Percentiles rank a stretch among this genome's conserved stretches.
Conservation (phyloP, 2,329 filamentous ascomycete species). For the Dothidotthia symphoricarpi region DNA sequence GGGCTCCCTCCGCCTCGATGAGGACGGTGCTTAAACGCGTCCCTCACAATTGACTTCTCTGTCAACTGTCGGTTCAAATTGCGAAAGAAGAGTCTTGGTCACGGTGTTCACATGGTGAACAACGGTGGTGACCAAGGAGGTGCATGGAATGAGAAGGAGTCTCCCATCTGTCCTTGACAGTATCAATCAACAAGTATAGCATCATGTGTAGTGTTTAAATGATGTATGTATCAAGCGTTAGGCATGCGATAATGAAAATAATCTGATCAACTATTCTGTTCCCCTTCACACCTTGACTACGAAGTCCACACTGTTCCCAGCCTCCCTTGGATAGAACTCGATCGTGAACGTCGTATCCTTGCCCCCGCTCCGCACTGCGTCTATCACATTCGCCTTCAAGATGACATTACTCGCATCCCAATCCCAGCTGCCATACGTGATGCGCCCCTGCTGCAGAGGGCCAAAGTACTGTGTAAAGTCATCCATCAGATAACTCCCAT, state of each 20-base stretch:
- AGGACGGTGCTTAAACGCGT: conserved; percentile 41
- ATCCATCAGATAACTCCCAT: conserved; percentile 55
- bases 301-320: conserved; percentile 52
- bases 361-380: conserved; percentile 48
- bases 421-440: conserved; percentile 53
- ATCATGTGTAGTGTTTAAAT: too few relatives aligned
- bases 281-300: conserved; percentile 44
- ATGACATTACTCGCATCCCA: conserved; percentile 51
- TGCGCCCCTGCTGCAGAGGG: conserved; percentile 49
- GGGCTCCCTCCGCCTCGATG: conserved; percentile 51
- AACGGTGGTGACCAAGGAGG: too few relatives aligned
- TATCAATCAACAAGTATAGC: too few relatives aligned
- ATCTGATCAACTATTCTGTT: too few relatives aligned
- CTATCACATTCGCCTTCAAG: conserved; percentile 47
- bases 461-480: conserved; percentile 57
- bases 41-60: background rate
- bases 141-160: too few relatives aligned
- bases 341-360: conserved; percentile 52
- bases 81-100: too few relatives aligned
- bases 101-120: too few relatives aligned
- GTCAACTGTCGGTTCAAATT: conserved; percentile 15
- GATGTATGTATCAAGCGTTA: too few relatives aligned
- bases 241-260: too few relatives aligned
- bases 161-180: too few relatives aligned
- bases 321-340: conserved; percentile 56